Conservation (phyloP, 2,329 filamentous ascomycete species). For the Aspergillus fumigatiaffinis region DNA sequence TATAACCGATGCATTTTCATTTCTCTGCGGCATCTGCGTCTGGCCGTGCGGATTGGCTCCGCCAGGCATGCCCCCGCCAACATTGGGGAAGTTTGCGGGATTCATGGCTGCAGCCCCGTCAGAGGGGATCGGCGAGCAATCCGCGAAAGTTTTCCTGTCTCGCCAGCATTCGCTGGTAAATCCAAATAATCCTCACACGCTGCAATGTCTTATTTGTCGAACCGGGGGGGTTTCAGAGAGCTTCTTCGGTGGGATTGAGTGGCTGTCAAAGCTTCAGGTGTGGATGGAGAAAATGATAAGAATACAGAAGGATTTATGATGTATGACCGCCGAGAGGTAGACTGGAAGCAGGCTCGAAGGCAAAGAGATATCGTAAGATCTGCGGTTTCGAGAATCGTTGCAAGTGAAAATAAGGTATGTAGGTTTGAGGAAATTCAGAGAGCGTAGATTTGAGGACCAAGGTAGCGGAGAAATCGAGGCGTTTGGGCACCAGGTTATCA, state of each 20-base stretch:
- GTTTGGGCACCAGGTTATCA: slow-evolving; percentile 33
- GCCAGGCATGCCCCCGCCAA: slow-evolving; percentile 33
- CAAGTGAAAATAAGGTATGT: slow-evolving; percentile 8
- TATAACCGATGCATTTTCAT: slow-evolving; percentile 35
- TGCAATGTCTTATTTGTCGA: slow-evolving; percentile 2
- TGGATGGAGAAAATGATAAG: not conserved
- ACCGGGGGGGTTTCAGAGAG: not conserved
- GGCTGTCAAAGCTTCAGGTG: not conserved
- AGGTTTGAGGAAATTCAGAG: slow-evolving; percentile 12
- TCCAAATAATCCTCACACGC: slow-evolving; percentile 5
- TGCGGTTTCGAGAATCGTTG: slow-evolving; percentile 11
- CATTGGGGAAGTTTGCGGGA: slow-evolving; percentile 38
- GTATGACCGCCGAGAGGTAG: not conserved
- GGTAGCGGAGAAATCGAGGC: slow-evolving; percentile 29
- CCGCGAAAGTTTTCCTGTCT: slow-evolving; percentile 25
- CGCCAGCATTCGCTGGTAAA: slow-evolving; percentile 36
- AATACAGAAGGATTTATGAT: not conserved
- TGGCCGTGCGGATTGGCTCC: slow-evolving; percentile 29
- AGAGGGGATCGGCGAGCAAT: slow-evolving; percentile 35
- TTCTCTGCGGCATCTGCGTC: slow-evolving; percentile 29
- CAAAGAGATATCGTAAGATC: not conserved
- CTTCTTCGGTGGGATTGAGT: not conserved
- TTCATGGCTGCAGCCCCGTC: slow-evolving; percentile 41
- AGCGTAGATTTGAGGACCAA: slow-evolving; percentile 19
- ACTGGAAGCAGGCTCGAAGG: not conserved